Evolutionary conservation across 345 rosid species (phyloP), one percentile per base, ranked within the genome.

Genomic region (Camelina hispida): DNA sequence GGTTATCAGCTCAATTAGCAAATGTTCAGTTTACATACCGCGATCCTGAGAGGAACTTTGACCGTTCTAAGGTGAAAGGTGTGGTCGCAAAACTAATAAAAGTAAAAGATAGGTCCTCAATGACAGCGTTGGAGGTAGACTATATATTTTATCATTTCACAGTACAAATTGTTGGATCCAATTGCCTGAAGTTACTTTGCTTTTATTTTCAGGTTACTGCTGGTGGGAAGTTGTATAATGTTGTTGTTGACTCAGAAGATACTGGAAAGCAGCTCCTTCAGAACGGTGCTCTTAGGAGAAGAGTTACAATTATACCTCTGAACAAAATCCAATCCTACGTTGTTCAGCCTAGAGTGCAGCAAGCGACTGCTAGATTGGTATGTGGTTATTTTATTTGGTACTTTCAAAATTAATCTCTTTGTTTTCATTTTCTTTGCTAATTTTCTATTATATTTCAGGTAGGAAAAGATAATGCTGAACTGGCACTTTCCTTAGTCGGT

Each of bases 241-340:
- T 92, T 71, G 93, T 92, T 69, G 97, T 95, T 58, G 99, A 95
- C 85, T 81, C 91, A 38, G 97, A 95, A 84, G 86, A 82, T 80
- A 92, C 96, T 9, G 99, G 97, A 62, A 95, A 95, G 62, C 93
- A 87, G 77, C 89, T 95, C 65, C 97, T 92, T 87, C 89, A 95
- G 83, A 88, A 92, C 71, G 98, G 99, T 67, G 89, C 87, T 63
- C 98, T 95, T 56, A 87, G 87, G 66, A 90, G 93, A 79, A 84
- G 97, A 71, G 97, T 92, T 51, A 95, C 99, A 73, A 88, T 92
- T 74, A 90, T 94, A 60, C 97, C 98, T 73, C 78, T 77, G 61
- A 95, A 90, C 79, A 92, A 95, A 91, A 92, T 95, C 68, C 97
- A 90, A 20, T 71, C 87, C 78, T 84, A 76, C 22, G 66, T 76